These are phyloP conservation scores for Yamadazyma tumulicola DNA, from an alignment of 805 yeast species.

Conservation along the genomic window DNA sequence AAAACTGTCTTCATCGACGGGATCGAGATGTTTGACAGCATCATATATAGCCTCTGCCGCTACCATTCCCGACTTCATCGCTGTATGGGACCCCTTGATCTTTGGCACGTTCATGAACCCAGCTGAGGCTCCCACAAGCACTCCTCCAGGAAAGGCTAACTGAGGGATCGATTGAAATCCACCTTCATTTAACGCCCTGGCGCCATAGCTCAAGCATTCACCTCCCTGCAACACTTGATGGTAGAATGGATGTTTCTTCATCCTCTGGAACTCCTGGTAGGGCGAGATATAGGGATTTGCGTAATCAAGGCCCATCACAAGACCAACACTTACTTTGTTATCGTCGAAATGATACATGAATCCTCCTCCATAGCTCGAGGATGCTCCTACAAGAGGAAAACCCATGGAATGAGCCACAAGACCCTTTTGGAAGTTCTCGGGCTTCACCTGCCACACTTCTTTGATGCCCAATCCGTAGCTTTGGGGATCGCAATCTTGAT, in stretches of 20 bases:
- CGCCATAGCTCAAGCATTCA: constrained; percentile 89
- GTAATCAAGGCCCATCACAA: constrained; percentile 94
- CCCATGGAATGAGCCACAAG: constrained; percentile 86
- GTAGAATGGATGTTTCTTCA: constrained; percentile 91
- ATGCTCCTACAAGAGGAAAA: constrained; percentile 62
- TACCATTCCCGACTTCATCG: constrained; percentile 91
- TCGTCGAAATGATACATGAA: constrained; percentile 97
- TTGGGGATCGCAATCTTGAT: constrained; percentile 67
- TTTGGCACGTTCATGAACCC: constrained; percentile 98
- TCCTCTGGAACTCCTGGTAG: constrained; percentile 88
- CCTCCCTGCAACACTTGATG: constrained; percentile 76
- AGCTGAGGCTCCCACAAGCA: constrained; percentile 91
- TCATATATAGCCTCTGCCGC: constrained; percentile 85
- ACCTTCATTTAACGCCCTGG: constrained; percentile 96
- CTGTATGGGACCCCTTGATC: constrained; percentile 96
- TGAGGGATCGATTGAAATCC: constrained; percentile 92
- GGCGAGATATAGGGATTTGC: constrained; percentile 94
- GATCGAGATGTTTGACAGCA: constrained; percentile 38
- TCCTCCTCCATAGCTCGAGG: constrained; percentile 86
- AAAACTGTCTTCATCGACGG: constrained; percentile 41
- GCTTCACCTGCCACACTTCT: constrained; percentile 94
- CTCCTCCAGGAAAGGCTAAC: constrained; percentile 93
- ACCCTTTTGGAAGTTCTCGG: constrained; percentile 78
- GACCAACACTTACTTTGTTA: constrained; percentile 83
- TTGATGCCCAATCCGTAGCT: constrained; percentile 95